phyloP scores from a whole-genome alignment of 345 rosid species.

The Erucastrum elatum region DNA sequence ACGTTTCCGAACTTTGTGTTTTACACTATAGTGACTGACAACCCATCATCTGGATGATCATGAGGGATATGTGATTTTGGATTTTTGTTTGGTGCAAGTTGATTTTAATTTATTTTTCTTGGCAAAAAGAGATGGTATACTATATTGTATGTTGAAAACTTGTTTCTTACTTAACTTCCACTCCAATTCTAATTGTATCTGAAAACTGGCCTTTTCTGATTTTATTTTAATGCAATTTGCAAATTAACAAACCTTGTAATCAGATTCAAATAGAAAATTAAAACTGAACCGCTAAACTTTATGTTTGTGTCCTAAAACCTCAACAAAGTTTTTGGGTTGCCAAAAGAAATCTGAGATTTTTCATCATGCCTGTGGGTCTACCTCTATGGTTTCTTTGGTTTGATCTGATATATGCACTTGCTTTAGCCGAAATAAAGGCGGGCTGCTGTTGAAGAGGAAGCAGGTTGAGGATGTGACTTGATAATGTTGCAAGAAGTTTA shows the following conservation, averaged over 20 bases:
- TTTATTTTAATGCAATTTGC: neutral
- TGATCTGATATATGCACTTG: neutral
- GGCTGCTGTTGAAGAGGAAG: neutral
- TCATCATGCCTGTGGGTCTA: neutral
- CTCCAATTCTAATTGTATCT: slow-evolving; percentile 17
- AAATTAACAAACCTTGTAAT: neutral
- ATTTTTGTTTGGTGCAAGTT: slow-evolving; percentile 4
- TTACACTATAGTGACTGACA: slow-evolving; percentile 50
- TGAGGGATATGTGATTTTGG: slow-evolving; percentile 20
- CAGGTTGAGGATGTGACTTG: too few species aligned
- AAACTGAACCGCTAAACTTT: neutral
- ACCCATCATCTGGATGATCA: neutral
- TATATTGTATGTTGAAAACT: neutral
- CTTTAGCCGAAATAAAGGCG: neutral
- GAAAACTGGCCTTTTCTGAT: neutral
- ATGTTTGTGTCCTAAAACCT: neutral
- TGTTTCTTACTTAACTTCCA: neutral
- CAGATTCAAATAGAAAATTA: neutral
- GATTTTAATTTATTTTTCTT: neutral
- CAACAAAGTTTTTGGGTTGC: neutral
- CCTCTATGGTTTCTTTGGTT: too few species aligned
- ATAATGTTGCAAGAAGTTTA: neutral
- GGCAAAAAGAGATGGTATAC: slow-evolving; percentile 1
- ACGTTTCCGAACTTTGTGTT: slow-evolving; percentile 86
- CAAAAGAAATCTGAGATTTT: neutral